Base-by-base conservation (phyloP, 345 rosid genomes). In the Salix exigua region DNA sequence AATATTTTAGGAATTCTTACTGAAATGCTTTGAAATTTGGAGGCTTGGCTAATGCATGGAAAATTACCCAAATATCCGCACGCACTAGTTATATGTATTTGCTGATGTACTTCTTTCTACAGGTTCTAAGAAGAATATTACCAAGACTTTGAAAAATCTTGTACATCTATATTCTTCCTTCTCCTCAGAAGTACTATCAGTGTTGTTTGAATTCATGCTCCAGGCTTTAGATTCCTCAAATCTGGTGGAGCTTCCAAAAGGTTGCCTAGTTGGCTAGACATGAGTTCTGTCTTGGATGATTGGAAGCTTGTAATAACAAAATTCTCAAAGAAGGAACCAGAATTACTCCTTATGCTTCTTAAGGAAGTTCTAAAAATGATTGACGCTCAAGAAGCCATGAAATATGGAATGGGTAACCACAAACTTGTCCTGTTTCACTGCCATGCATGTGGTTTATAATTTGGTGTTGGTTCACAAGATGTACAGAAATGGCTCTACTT, bases 241-340 rank as follows among this genome's bases (percentile, higher is more conserved):
- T 81, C 75, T 68, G 33, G 35, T 75, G 77, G 87, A 83, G 77
- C 61, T 80, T 84, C 76, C 76, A 35, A 78, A 86, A 70, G 82
- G 79, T 67, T 50, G 72, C 71, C 68, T 79, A 68, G 42, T 60
- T 76, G 81, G 70, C 71, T 79, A 84, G 81, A 79, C 77, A 17
- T 71, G 53, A 69, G 76, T 75, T 76, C 70, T 53, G 78, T 78
- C 48, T 78, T 85, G 80, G 86, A 85, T 78, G 94, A 87, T 50
- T 93, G 97, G 99, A 90, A 84, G 78, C 85, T 80, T 86, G 85
- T 89, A 73, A 78, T 87, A 61, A 37, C 82, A 72, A 86, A 87
- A 80, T 84, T 96, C 66, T 85, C 94, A 28, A 83, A 79, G 51
- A 89, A 87, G 86, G 94, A 90, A 84, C 98, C 96, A 16, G 91